Conservation (phyloP, 2,329 filamentous ascomycete genomes). For the Aaosphaeria arxii region DNA sequence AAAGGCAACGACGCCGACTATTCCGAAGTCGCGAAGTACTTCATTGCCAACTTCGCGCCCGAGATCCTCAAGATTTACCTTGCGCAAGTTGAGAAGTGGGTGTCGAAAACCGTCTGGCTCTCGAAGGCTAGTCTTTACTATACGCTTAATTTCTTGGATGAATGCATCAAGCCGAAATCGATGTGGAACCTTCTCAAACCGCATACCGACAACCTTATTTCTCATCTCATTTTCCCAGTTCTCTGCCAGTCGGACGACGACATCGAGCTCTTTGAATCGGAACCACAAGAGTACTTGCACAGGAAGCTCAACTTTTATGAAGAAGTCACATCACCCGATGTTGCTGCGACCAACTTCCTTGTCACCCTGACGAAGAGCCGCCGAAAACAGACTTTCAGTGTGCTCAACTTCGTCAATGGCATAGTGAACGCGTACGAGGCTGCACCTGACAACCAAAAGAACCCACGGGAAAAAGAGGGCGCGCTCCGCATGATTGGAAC, state of each 20-base stretch:
- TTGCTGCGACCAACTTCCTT: conserved; percentile 94
- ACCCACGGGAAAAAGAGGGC: conserved; percentile 92
- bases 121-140: conserved; percentile 92
- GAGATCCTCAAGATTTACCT: conserved; percentile 96
- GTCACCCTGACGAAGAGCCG: conserved; percentile 91
- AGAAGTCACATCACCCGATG: conserved; percentile 90
- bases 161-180: conserved; percentile 93
- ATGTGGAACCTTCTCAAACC: conserved; percentile 96
- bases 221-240: conserved; percentile 93
- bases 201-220: conserved; percentile 88
- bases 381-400: conserved; percentile 92
- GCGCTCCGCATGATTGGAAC: conserved; percentile 97
- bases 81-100: conserved; percentile 95
- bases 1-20: conserved; percentile 75
- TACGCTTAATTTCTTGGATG: conserved; percentile 91
- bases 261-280: conserved; percentile 87
- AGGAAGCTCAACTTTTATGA: conserved; percentile 97
- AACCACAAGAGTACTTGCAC: conserved; percentile 95
- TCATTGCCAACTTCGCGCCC: conserved; percentile 86
- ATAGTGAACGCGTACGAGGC: conserved; percentile 91
- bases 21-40: conserved; percentile 80
- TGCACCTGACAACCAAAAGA: conserved; percentile 83
- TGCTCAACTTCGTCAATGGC: conserved; percentile 91
- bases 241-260: conserved; percentile 91
- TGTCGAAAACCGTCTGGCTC: conserved; percentile 88